Base-by-base conservation (phyloP, 2,329 filamentous ascomycete species). In the Rutstroemia sp. region DNA sequence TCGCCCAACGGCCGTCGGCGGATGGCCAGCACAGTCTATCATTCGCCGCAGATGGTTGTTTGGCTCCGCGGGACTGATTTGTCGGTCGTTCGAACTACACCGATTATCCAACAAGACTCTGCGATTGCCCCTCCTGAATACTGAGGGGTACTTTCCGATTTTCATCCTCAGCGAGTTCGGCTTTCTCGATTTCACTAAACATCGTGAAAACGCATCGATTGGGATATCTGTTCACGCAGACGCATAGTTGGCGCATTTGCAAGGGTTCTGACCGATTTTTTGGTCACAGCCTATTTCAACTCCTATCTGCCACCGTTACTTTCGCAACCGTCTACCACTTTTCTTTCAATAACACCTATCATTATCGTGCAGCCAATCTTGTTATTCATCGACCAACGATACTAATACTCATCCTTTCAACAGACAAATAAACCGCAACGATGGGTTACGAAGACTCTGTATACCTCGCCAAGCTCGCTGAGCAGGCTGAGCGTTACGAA, bases 381-480 rank as follows among this genome's bases (percentile, higher is more conserved):
- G 30, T 12, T 12, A 10, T 12, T 34, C 10, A 34, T 34, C 30
- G 30, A 34, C 30, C 10, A 34, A 19, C 38, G 44, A 40, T 51
- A 51, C 36, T 48, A 45, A 51, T 36, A 42, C 53, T 45, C 50
- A 40, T 21, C 49, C 34, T 44, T 47, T 56, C 48, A 55, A 51
- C 49, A 61, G 56, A 65, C 67, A 59, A 67, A 59, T 30, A 39
- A 52, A 53, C 40, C 50, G 73, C 75, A 96, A 91, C 88, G 10
- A 97, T 97, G 92, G 91, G 89, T 85, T 90, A 96, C 83, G 92
- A 97, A 97, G 87, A 97, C 94, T 74, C 97, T 97, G 97, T 79
- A 94, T 99, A 83, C 84, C 90, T 97, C 76, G 94, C 94, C 77
- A 87, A 94, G 81, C 91, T 99, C 75, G 97, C 92, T 83, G 94